Evolutionary conservation across 2,329 filamentous ascomycete genomes (phyloP), one percentile per base, ranked within the genome.

Genomic region (Phialophora expanda): DNA sequence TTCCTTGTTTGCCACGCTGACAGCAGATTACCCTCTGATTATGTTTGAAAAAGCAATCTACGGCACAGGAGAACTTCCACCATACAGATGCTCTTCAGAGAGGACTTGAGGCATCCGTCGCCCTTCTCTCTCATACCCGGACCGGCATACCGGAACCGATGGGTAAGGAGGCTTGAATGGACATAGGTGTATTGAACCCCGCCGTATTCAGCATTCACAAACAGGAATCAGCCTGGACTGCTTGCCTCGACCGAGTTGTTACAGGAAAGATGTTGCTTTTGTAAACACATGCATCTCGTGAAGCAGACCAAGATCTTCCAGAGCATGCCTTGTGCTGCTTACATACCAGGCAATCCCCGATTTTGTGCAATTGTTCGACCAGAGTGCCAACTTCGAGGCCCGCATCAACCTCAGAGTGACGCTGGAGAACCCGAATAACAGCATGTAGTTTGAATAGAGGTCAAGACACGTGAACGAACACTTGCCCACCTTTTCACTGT

Each of bases 401-500:
- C 38, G 38, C 38, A 41, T 14, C 38, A 41, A 17, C 17, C 38
- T 41, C 5, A 20, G 1, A 20, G 38, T 44, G 6, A 44, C 7
- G 7, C 5, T 7, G 34, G 38, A 44, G 4, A 44, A 8, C 14
- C 38, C 38, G 17, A 44, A 44, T n/a, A 44, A 30, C 24, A 58
- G 41, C 20, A 17, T 14, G 26, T 63, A 38, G 7, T 41, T 14
- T 17, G 38, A 17, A n/a, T 44, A 44, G 14, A n/a, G 17, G 38
- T 44, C 38, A 20, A n/a, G 38, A 8, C 38, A 44, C 38, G 38
- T n/a, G 34, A 41, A 58, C 51, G 32, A 22, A 64, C 26, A 61
- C 7, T 57, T 61, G 65, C 55, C 66, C 66, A 68, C 66, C 57
- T 54, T 51, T 26, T 20, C 26, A 11, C 48, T 26, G 20, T 32